These are phyloP conservation scores for Meira nashicola DNA, from an alignment of 1,284 basidiomycete genomes.

Conservation along the genomic window DNA sequence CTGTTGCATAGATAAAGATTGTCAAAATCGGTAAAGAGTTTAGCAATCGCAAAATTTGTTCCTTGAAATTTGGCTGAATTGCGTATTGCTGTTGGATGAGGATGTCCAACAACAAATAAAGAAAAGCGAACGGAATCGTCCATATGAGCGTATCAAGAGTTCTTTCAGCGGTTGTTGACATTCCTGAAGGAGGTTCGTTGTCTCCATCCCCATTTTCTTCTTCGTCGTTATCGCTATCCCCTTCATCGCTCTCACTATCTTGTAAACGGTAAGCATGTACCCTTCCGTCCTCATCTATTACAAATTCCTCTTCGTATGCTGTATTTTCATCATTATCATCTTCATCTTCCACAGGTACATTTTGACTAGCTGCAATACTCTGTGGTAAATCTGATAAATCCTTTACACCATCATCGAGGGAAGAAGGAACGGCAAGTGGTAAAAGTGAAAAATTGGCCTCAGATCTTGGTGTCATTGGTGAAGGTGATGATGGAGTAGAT, in stretches of 20 bases:
- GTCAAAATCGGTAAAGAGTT: constrained; percentile 33
- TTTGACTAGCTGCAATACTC: no score
- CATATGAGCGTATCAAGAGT: constrained; percentile 42
- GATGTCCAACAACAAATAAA: constrained; percentile 45
- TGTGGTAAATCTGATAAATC: no score
- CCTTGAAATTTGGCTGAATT: constrained; percentile 24
- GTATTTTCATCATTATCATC: not conserved
- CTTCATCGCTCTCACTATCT: constrained; percentile 3
- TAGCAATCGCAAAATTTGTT: constrained; percentile 25
- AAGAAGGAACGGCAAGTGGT: no score
- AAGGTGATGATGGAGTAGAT: no score
- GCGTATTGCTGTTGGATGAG: constrained; percentile 50
- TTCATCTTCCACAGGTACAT: not conserved
- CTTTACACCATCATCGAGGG: no score
- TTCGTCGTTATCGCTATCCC: constrained; percentile 1
- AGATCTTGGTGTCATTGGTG: no score
- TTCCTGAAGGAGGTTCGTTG: constrained; percentile 12
- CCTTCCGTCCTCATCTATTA: not conserved
- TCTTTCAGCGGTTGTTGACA: constrained; percentile 27
- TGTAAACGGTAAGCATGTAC: not conserved
- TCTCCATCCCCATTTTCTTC: constrained; percentile 22
- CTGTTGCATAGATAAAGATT: constrained; percentile 22
- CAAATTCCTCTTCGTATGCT: not conserved
- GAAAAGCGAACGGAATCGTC: constrained; percentile 47
- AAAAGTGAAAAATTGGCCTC: no score